phyloP scores from a whole-genome alignment of 2,329 filamentous ascomycete species.

The Calonectria henricotiae region DNA sequence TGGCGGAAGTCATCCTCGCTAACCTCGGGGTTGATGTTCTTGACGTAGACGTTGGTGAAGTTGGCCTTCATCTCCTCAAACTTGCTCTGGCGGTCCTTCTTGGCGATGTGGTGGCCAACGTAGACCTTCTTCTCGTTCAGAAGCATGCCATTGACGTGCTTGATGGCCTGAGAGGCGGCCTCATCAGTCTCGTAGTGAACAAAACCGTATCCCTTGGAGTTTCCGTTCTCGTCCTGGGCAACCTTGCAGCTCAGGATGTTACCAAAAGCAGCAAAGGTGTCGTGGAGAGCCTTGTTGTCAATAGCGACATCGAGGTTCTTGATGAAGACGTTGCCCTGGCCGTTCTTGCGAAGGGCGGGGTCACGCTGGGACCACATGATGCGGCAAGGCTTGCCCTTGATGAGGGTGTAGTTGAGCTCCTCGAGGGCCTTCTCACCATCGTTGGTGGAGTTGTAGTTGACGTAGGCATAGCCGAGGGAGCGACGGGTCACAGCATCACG shows the following conservation, averaged over 20 bases:
- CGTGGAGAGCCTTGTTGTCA: constrained; percentile 99
- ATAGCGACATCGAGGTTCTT: constrained; percentile 99
- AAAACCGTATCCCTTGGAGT: constrained; percentile 99
- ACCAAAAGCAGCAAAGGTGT: constrained; percentile 98
- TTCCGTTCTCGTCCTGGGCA: constrained; percentile 95
- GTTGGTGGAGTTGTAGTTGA: constrained; percentile 98
- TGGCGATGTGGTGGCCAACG: constrained; percentile 98
- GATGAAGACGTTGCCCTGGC: constrained; percentile 99
- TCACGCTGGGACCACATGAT: constrained; percentile 99
- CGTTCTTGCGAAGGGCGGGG: constrained; percentile 98
- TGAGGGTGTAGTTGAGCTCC: constrained; percentile 99
- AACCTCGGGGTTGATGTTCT: constrained; percentile 91
- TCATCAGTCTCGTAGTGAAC: constrained; percentile 99
- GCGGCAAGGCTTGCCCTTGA: constrained; percentile 98
- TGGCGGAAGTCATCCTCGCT: constrained; percentile 95
- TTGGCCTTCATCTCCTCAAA: constrained; percentile 99
- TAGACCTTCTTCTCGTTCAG: constrained; percentile 99
- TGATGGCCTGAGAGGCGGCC: constrained; percentile 96
- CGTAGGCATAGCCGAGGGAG: constrained; percentile 98
- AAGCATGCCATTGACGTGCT: constrained; percentile 99
- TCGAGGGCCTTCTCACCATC: constrained; percentile 99
- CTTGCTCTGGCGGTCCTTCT: constrained; percentile 99
- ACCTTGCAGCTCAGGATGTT: constrained; percentile 99
- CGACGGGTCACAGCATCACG: constrained; percentile 98
- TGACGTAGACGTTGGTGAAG: constrained; percentile 99